Evolutionary conservation across 768 basidiomycete genomes (phyloP).

Genomic region (Baorangia bicolor): DNA sequence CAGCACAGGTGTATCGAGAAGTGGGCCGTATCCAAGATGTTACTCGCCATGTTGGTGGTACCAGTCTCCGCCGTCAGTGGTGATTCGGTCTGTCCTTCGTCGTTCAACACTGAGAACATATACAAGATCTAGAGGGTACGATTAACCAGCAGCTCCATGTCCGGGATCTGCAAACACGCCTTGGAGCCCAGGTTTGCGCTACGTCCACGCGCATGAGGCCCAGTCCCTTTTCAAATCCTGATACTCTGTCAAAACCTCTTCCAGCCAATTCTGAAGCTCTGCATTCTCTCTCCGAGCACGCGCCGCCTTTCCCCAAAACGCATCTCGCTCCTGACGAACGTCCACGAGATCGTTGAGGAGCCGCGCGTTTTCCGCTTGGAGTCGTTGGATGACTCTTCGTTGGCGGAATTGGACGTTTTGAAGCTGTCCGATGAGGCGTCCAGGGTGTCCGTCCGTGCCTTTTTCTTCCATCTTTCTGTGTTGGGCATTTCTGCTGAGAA

Average conservation of each 20-base stretch:
- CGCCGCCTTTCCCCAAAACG: conserved; percentile 21
- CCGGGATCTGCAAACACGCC: background rate
- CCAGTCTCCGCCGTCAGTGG: background rate
- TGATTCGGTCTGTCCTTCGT: conserved; percentile 2
- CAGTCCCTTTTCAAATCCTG: conserved; percentile 26
- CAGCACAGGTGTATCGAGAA: background rate
- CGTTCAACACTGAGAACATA: background rate
- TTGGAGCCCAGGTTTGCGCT: conserved; percentile 1
- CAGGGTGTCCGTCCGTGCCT: conserved; percentile 6
- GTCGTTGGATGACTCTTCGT: conserved; percentile 25
- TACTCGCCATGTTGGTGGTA: background rate
- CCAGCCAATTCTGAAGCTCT: conserved; percentile 22
- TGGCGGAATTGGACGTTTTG: conserved; percentile 25
- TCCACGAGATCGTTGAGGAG: conserved; percentile 25
- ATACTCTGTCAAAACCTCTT: conserved; percentile 16
- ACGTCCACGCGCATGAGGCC: background rate
- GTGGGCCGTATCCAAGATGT: background rate
- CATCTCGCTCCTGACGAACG: conserved; percentile 28
- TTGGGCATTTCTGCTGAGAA: background rate
- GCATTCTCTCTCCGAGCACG: conserved; percentile 20
- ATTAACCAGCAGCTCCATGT: background rate
- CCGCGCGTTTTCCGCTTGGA: conserved; percentile 26
- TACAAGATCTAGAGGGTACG: conserved; percentile 2
- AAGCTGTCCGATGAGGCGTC: conserved; percentile 25
- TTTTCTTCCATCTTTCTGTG: background rate